phyloP scores from a whole-genome alignment of 2,329 filamentous ascomycete genomes.

The Calonectria naviculata region DNA sequence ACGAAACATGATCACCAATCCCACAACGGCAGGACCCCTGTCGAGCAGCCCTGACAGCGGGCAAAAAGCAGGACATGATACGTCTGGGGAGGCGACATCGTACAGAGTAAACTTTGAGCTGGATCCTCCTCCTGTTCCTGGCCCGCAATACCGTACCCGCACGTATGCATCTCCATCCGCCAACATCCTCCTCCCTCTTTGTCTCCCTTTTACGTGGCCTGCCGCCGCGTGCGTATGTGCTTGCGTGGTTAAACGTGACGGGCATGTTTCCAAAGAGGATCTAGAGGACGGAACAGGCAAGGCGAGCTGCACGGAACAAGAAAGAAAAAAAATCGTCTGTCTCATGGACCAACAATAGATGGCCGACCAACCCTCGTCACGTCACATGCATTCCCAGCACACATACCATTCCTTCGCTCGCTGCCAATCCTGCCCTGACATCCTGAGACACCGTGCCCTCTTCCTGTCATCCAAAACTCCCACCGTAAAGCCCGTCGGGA shows the following conservation, averaged over 20 bases:
- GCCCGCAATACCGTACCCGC: slow-evolving; percentile 1
- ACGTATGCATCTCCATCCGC: background rate
- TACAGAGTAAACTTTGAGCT: background rate
- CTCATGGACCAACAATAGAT: background rate
- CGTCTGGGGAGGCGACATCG: background rate
- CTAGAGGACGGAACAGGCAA: background rate
- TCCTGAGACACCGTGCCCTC: background rate
- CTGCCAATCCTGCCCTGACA: background rate
- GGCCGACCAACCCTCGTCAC: background rate
- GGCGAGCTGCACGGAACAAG: background rate
- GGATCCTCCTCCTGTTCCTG: background rate
- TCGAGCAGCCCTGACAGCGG: background rate
- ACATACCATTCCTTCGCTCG: background rate
- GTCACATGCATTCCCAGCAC: background rate
- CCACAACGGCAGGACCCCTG: background rate
- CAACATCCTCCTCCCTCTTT: background rate
- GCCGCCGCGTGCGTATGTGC: background rate
- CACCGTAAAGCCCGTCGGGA: background rate
- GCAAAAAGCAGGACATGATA: background rate
- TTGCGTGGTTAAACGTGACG: background rate
- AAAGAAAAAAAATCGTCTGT: too few relatives aligned
- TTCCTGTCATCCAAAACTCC: background rate
- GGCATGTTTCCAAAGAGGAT: background rate
- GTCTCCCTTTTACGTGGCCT: background rate
- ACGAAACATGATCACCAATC: slow-evolving; percentile 16